Evolutionary conservation across 306 rosid species (phyloP), one percentile per base, ranked within the genome.

Genomic region (Quercus cerris): DNA sequence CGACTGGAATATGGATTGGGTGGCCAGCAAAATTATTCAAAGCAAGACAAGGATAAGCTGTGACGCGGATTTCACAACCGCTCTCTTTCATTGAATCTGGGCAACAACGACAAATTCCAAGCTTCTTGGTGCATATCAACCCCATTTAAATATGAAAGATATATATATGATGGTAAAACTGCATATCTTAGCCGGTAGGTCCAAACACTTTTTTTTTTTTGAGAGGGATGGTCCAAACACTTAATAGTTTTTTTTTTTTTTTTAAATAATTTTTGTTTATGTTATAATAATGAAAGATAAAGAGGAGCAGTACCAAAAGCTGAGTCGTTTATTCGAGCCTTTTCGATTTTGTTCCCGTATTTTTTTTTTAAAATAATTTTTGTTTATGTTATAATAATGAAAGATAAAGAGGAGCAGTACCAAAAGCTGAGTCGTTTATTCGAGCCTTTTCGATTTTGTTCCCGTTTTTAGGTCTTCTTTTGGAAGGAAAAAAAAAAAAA

Each of bases 61-160:
- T 87, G 89, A 85, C 88, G 87, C 77, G 86, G 83, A 84, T 86
- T 77, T 90, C 90, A 89, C 88, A 83, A 78, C 56, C 67, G 75
- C 79, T 56, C 82, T 3, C 57, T 83, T 80, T 57, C 86, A 25
- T 81, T 73, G 74, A 72, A 83, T 70, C 61, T 81, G 54, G 55
- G 44, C 74, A 13, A 63, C 56, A 63, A 23, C 77, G 52, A 66
- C 82, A 82, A 82, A 85, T 87, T 87, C 91, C 90, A 82, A 84
- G 86, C 78, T 80, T 84, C 90, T 84, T 82, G 92, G 92, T 85
- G 87, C 73, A 3, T 28, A 84, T 57, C 75, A 70, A 18, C 35
- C 76, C 77, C 78, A 0, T 33, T 18, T 33, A 67, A 35, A 33
- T 35, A 35, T 67, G 19, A 10, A 10, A 22, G 67, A 57, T 23